These are phyloP conservation scores for Salix caprea DNA, from an alignment of 345 rosid species.

Conservation along the genomic window DNA sequence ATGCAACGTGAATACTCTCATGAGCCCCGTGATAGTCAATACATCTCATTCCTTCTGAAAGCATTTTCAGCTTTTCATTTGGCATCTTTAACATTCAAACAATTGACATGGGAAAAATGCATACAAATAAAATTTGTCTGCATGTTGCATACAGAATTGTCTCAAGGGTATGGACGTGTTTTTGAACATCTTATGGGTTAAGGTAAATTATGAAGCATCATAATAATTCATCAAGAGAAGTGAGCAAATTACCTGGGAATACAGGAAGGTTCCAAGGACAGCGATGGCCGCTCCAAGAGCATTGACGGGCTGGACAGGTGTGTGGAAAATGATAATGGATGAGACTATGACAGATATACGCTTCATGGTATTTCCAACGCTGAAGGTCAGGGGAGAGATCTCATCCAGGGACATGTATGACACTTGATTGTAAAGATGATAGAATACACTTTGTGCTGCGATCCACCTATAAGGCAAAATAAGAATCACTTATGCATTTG, in stretches of 20 bases:
- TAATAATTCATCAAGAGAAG: neutral
- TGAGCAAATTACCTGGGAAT: slow-evolving; percentile 69
- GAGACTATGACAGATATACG: slow-evolving; percentile 98
- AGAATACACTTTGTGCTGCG: slow-evolving; percentile 96
- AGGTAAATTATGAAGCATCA: neutral
- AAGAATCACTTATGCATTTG: slow-evolving; percentile 2
- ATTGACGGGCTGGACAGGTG: slow-evolving; percentile 88
- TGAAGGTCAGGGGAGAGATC: slow-evolving; percentile 95
- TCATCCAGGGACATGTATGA: slow-evolving; percentile 96
- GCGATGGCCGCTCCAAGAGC: slow-evolving; percentile 98
- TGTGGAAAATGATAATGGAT: slow-evolving; percentile 94
- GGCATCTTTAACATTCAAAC: neutral
- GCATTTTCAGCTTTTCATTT: neutral
- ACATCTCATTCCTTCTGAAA: neutral
- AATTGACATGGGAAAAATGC: neutral
- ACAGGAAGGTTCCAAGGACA: slow-evolving; percentile 92
- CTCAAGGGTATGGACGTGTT: neutral
- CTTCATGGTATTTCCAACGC: slow-evolving; percentile 96
- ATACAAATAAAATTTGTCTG: neutral
- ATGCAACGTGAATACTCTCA: neutral
- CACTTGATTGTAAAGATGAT: slow-evolving; percentile 97
- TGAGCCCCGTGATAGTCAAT: neutral
- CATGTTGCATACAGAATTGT: neutral
- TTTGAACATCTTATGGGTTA: neutral
- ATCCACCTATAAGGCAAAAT: slow-evolving; percentile 60